Base-by-base conservation (phyloP, 2,329 filamentous ascomycete genomes). In the Penicillium sp. region DNA sequence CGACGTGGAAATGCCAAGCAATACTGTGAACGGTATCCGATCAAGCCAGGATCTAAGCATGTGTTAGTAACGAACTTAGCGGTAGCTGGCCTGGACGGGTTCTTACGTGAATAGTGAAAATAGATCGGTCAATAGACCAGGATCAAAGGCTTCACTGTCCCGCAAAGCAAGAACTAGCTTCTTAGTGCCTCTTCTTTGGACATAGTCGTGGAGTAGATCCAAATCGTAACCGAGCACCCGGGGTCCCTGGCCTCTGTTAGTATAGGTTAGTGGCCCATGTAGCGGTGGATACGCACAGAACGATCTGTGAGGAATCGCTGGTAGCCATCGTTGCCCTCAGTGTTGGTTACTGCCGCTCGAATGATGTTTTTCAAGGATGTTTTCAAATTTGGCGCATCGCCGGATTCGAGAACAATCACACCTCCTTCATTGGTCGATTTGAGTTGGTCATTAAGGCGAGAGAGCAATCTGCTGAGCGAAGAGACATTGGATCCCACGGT, bases 1-100 rank as follows among this genome's bases (percentile, higher is more conserved):
- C 3, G 85, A 86, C 0, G 85, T 87, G n/a, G 84, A 84, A 49
- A 88, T 80, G 14, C 83, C 84, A 54, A 88, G 81, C 3, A 87
- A 70, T 3, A 86, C 72, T 2, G 84, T 78, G 56, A 87, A 83
- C 0, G 84, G 84, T 52, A 88, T 82, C 27, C 85, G 82, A 65
- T 86, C 82, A 46, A 79, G 74, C 85, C 85, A 88, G 19, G 80
- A 83, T 59, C 82, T 83, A 58, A n/a, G 47, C 43, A 48, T 22
- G 47, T 51, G 74, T 64, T 74, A 72, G 51, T 19, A 31, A 35
- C 19, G 43, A 11, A 6, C 47, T 27, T 24, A 19, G 56, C 8
- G 11, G 11, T 14, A 22, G 10, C 19, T 13, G 33, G 33, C 14
- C 19, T 22, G 14, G 14, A 22, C 9, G 19, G 21, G 26, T 29